A percentile compares a stretch with the other conserved stretches of the same genome.
These are phyloP conservation scores for Stromatinia cepivora DNA, from an alignment of 2,329 filamentous ascomycete species.

Conservation along the genomic window DNA sequence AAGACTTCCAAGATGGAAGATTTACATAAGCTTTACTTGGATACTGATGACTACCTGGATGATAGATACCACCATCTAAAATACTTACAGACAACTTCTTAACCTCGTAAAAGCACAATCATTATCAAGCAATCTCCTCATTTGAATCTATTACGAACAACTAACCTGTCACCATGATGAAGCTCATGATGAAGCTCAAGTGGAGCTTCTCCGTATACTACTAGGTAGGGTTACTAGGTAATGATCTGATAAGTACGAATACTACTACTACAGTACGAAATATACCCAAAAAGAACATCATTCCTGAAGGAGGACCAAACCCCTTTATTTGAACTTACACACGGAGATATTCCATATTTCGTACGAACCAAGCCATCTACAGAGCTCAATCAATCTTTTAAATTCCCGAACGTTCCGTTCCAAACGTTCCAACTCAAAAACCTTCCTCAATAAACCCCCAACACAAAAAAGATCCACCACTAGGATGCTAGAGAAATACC, in stretches of 20 bases:
- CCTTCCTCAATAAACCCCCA: conserved; percentile 5
- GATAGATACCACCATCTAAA: no score
- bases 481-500: not conserved
- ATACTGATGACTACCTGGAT: not conserved
- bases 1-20: not conserved
- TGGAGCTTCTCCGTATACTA: not conserved
- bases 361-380: no score
- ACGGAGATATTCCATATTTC: not conserved
- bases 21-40: not conserved
- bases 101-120: not conserved
- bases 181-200: not conserved
- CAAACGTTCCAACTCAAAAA: not conserved
- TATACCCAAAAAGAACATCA: not conserved
- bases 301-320: not conserved
- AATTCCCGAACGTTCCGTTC: conserved; percentile 3
- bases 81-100: no score
- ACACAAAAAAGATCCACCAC: not conserved
- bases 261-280: not conserved
- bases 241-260: not conserved
- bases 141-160: not conserved
- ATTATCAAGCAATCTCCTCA: not conserved
- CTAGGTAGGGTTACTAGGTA: not conserved
- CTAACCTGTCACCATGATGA: not conserved
- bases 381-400: not conserved
- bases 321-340: not conserved